Base-by-base conservation (phyloP, 2,329 filamentous ascomycete genomes). In the Hymenoscyphus fraxineus region DNA sequence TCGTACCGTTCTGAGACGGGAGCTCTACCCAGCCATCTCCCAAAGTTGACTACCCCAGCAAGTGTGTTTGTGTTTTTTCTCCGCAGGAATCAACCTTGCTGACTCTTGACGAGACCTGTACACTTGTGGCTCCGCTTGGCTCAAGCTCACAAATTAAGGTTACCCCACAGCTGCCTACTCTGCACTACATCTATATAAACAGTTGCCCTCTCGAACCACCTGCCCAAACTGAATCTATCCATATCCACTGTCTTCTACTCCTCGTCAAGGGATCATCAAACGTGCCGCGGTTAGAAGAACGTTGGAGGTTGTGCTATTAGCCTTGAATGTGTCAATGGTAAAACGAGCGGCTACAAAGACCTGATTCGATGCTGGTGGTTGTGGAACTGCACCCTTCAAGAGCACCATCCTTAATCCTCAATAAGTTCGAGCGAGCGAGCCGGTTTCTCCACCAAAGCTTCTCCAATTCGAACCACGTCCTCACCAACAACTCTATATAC, bases 151-250 rank as follows among this genome's bases (percentile, higher is more conserved):
- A 19, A 35, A 35, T 35, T 35, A 35, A 35, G 10, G 47, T 54
- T 22, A 54, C 47, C 47, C 47, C 47, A 54, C 47, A 54, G 47
- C 47, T 54, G 47, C 19, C 47, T 35, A 35, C 35, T 35, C 10
- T 54, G 47, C 47, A 54, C 47, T 54, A 12, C 47, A 54, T 54
- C 47, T 54, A 54, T 54, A 54, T 54, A 54, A 54, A 54, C 47
- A 27, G 19, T 54, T 22, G 19, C 44, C 44, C n/a, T 22, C 19
- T 51, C n/a, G 44, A 51, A 51, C 19, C 44, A 51, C 44, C 44
- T 51, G 19, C 44, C 44, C 44, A 22, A 51, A 51, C 22, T 51
- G 19, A 51, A 51, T 22, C 1, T 51, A 22, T 22, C 44, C 12
- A 4, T 51, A 22, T 22, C 44, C n/a, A 51, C 44, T 27, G 35